A percentile compares a stretch with the other conserved stretches of the same genome.
Evolutionary conservation across 345 rosid species (phyloP).

Genomic region (Hibiscus tridactylites): DNA sequence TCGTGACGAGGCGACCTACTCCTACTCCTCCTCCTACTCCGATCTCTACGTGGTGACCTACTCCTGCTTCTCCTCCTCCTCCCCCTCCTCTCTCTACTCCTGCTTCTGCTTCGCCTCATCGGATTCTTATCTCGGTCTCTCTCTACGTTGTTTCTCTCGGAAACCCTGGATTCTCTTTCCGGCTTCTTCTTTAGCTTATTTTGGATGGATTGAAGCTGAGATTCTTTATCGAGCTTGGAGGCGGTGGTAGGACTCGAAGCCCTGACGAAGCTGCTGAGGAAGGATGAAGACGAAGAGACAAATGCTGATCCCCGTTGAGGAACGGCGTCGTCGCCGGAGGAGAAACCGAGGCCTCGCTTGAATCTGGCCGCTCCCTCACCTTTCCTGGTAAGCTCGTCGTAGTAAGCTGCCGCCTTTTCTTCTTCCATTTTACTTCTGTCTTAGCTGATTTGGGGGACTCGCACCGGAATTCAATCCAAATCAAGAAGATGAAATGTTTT

Average conservation of each 20-base stretch:
- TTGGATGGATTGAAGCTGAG: constrained; percentile 59
- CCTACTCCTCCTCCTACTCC: constrained; percentile 28
- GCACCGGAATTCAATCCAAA: background rate
- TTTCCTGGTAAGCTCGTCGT: constrained; percentile 74
- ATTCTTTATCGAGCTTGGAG: constrained; percentile 41
- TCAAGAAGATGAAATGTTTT: background rate
- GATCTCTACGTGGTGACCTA: constrained; percentile 22
- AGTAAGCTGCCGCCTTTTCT: constrained; percentile 71
- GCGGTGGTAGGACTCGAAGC: constrained; percentile 55
- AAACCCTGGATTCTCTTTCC: constrained; percentile 20
- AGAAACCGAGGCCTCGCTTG: constrained; percentile 94
- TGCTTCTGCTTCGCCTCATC: constrained; percentile 38
- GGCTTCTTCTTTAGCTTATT: constrained; percentile 62
- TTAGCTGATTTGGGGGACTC: background rate
- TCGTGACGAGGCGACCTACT: constrained; percentile 22
- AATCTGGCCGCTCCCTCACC: constrained; percentile 96
- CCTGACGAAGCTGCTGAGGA: constrained; percentile 60
- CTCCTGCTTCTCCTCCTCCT: constrained; percentile 17
- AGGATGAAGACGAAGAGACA: constrained; percentile 52
- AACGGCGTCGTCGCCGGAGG: constrained; percentile 28
- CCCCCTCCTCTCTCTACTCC: constrained; percentile 23
- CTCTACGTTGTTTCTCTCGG: constrained; percentile 25
- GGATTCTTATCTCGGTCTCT: constrained; percentile 28
- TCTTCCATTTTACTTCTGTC: constrained; percentile 40
- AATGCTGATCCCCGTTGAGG: constrained; percentile 49